phyloP scores from a whole-genome alignment of 2,329 filamentous ascomycete genomes.

The Sporothrix curviconia region DNA sequence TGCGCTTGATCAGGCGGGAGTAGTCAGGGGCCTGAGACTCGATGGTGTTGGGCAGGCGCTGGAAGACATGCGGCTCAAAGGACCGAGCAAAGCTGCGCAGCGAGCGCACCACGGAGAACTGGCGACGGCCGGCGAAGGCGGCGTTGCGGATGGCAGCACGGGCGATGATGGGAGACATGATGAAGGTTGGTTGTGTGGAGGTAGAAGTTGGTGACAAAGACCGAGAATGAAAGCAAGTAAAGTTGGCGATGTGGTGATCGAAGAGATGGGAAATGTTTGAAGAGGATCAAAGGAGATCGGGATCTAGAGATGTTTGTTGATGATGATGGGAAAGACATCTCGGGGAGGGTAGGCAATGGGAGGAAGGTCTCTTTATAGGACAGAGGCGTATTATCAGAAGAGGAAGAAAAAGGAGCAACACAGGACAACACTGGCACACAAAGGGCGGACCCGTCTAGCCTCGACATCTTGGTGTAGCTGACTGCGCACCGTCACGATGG shows the following conservation, averaged over 20 bases:
- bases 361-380: slow-evolving; percentile 4
- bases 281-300: slow-evolving; percentile 1
- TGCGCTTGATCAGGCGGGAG: slow-evolving; percentile 29
- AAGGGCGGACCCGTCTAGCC: not conserved
- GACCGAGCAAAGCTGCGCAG: slow-evolving; percentile 31
- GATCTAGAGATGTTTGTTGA: slow-evolving; percentile 6
- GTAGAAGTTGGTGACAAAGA: not conserved
- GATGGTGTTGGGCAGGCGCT: slow-evolving; percentile 28
- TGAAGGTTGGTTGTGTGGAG: slow-evolving; percentile 8
- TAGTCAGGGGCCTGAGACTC: slow-evolving; percentile 32
- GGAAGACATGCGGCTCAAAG: slow-evolving; percentile 34
- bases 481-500: slow-evolving; percentile 5
- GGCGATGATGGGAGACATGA: slow-evolving; percentile 32
- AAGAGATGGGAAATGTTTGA: not conserved
- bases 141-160: slow-evolving; percentile 27
- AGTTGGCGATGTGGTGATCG: not conserved
- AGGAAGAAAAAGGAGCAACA: not conserved
- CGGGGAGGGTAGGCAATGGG: not conserved
- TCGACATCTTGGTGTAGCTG: not conserved
- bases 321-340: slow-evolving; percentile 4
- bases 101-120: slow-evolving; percentile 32
- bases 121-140: slow-evolving; percentile 22
- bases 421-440: not conserved
- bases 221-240: not conserved
- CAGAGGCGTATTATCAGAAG: not conserved